A percentile compares a stretch with the other conserved stretches of the same genome.
Conservation (phyloP, 2,329 filamentous ascomycete species). For the Ophiosphaerella korrae region DNA sequence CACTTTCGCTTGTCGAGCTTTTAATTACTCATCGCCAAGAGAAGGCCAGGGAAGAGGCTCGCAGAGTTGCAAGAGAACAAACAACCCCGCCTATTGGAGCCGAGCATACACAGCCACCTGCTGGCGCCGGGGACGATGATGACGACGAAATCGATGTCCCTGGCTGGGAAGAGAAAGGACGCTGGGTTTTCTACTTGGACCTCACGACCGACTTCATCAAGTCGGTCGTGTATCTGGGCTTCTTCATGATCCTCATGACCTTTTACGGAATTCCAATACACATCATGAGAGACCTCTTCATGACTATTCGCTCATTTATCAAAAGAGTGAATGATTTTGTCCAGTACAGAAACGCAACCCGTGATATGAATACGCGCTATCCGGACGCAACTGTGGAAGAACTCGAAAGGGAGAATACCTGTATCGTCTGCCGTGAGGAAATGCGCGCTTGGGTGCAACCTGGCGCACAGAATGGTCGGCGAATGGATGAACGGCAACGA, state of each 20-base stretch:
- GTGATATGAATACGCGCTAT: slow-evolving; percentile 90
- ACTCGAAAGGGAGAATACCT: slow-evolving; percentile 83
- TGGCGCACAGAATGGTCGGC: slow-evolving; percentile 43
- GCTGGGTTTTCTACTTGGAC: slow-evolving; percentile 88
- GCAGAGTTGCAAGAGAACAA: slow-evolving; percentile 60
- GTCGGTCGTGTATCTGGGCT: slow-evolving; percentile 83
- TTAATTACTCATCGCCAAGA: slow-evolving; percentile 77
- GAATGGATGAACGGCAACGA: slow-evolving; percentile 78
- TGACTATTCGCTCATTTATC: slow-evolving; percentile 89
- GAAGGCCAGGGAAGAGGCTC: slow-evolving; percentile 57
- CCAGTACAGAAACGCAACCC: slow-evolving; percentile 86
- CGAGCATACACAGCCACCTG: slow-evolving; percentile 45
- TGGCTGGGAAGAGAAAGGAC: slow-evolving; percentile 94
- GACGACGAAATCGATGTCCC: slow-evolving; percentile 94
- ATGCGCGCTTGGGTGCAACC: slow-evolving; percentile 80
- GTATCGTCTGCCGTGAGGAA: slow-evolving; percentile 96
- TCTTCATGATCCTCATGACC: slow-evolving; percentile 89
- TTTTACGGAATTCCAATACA: slow-evolving; percentile 97
- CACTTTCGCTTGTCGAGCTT: slow-evolving; percentile 77
- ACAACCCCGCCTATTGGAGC: slow-evolving; percentile 65
- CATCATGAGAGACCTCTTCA: slow-evolving; percentile 92
- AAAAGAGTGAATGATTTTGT: slow-evolving; percentile 88
- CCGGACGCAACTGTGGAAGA: slow-evolving; percentile 90
- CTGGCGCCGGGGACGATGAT: slow-evolving; percentile 73
- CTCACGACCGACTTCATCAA: slow-evolving; percentile 89